Percentiles rank a stretch among this genome's conserved stretches.
phyloP scores from a whole-genome alignment of 2,329 filamentous ascomycete species.

The Verticillium albo-atrum region DNA sequence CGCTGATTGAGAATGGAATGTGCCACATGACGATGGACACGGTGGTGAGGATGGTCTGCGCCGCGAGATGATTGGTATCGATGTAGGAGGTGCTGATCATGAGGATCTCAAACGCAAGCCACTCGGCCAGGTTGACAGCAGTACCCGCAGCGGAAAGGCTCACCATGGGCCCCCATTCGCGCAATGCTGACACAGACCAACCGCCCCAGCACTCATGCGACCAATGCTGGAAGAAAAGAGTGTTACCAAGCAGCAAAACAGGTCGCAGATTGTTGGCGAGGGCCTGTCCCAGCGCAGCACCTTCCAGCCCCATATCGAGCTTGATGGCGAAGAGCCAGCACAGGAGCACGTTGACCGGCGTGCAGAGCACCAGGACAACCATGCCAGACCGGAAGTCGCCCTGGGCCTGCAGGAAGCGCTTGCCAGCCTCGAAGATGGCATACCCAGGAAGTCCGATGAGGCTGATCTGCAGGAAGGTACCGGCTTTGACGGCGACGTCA shows the following conservation, averaged over 20 bases:
- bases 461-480: conserved; percentile 42
- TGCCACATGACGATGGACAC: conserved; percentile 36
- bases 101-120: conserved; percentile 37
- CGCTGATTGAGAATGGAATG: conserved; percentile 35
- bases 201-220: conserved; percentile 40
- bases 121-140: conserved; percentile 35
- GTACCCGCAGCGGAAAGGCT: conserved; percentile 32
- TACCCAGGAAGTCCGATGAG: conserved; percentile 48
- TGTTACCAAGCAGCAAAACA: conserved; percentile 40
- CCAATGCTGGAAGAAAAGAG: conserved; percentile 34
- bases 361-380: conserved; percentile 39
- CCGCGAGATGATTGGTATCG: conserved; percentile 34
- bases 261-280: conserved; percentile 44
- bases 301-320: conserved; percentile 40
- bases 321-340: conserved; percentile 43
- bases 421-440: conserved; percentile 48
- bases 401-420: conserved; percentile 51
- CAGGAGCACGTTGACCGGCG: conserved; percentile 41
- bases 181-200: conserved; percentile 27
- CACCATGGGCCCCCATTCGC: conserved; percentile 35
- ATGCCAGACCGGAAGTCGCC: conserved; percentile 47
- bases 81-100: conserved; percentile 40
- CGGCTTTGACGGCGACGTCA: conserved; percentile 41
- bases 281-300: conserved; percentile 45
- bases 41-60: conserved; percentile 35